Evolutionary conservation across 1,139 yeast species (phyloP).

Genomic region (Candida albicans): DNA sequence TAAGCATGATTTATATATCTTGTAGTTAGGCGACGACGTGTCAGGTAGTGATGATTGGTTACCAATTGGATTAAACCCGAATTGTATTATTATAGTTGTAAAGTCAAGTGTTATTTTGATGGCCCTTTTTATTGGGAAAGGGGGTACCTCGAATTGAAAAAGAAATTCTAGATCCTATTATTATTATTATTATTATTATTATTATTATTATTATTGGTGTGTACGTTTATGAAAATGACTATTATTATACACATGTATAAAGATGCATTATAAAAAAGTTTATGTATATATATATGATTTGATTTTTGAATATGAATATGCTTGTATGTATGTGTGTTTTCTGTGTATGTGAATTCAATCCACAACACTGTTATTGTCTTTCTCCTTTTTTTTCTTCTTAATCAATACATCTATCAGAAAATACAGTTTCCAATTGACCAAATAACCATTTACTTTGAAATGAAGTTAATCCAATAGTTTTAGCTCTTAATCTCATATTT

Average conservation of each 20-base stretch:
- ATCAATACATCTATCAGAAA: constrained; percentile 43
- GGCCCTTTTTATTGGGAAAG: too few species aligned
- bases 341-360: not conserved
- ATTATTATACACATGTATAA: not conserved
- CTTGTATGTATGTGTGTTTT: not conserved
- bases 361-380: not conserved
- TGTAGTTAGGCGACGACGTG: too few species aligned
- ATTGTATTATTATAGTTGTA: too few species aligned
- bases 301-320: not conserved
- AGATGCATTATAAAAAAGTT: too few species aligned
- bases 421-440: constrained; percentile 46
- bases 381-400: constrained; percentile 16
- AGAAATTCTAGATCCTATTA: too few species aligned
- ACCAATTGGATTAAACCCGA: too few species aligned
- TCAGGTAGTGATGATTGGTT: too few species aligned
- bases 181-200: too few species aligned
- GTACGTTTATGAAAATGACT: not conserved
- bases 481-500: constrained; percentile 67
- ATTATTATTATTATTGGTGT: too few species aligned
- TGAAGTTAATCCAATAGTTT: constrained; percentile 56
- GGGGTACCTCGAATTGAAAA: too few species aligned
- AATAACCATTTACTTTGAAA: constrained; percentile 66
- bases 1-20: too few species aligned
- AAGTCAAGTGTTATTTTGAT: too few species aligned
- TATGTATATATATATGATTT: not conserved